Base-by-base conservation (phyloP, 192 early-diverging fungal genomes). In the Backusella psychrophila region DNA sequence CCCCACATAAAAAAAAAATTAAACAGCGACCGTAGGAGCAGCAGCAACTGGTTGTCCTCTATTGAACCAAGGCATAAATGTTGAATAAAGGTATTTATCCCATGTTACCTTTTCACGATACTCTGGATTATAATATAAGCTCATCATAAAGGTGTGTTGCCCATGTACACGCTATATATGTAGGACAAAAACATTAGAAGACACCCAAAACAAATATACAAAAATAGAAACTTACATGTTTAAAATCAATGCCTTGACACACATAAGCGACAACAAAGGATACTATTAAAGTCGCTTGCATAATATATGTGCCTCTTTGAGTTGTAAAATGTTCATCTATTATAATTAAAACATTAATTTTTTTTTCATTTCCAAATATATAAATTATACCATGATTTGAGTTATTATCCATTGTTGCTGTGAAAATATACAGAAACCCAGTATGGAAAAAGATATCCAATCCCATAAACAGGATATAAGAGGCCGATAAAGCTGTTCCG, bases 361-460 rank as follows among this genome's bases (percentile, higher is more conserved):
- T 31, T 42, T 42, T 44, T 31, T 44, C 6, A 29, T 44, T 39
- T 69, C 23, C 41, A 23, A 39, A 23, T 9, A 38, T 23, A 38
- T 26, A 0, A 3, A 19, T 26, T 72, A 70, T 74, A 68, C 77
- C 15, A 12, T 78, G 77, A 49, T 68, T 74, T 17, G 44, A 33
- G 69, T 78, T 78, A 4, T 31, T 49, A 74, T 78, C 77, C 8
- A 78, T 15, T 38, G 67, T 44, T 7, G 72, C 39, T 23, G 67
- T 74, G 15, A 67, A 52, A 11, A 66, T 66, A 31, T 78, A 78
- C 36, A 81, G 68, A 63, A 85, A 85, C 15, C 84, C 84, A 35
- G 84, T 85, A 21, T 81, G 79, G 31, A 78, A 80, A 66, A 79
- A 85, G 6, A 85, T 67, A 59, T 85, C 84, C 29, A 85, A 21